Conservation (phyloP, 148 eudicot species). For the Fallopia convolvulus region DNA sequence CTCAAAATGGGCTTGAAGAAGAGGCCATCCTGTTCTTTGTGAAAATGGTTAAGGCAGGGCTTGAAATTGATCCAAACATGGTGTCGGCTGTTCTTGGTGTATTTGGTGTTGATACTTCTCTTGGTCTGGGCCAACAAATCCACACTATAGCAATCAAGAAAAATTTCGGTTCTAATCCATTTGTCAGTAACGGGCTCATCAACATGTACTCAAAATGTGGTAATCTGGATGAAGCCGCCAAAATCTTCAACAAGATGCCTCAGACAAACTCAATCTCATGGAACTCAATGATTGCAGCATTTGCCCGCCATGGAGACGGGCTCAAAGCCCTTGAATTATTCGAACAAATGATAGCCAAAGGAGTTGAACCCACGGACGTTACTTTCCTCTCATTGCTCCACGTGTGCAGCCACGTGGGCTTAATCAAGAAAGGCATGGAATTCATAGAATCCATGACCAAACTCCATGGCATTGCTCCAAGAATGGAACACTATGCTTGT, state of each 20-base stretch:
- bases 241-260: slow-evolving; percentile 46
- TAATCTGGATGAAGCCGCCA: slow-evolving; percentile 44
- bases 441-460: slow-evolving; percentile 60
- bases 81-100: slow-evolving; percentile 78
- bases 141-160: slow-evolving; percentile 59
- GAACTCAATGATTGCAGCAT: slow-evolving; percentile 86
- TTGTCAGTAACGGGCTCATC: slow-evolving; percentile 72
- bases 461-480: slow-evolving; percentile 43
- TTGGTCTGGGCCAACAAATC: slow-evolving; percentile 62
- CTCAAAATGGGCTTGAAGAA: slow-evolving; percentile 72
- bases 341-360: slow-evolving; percentile 47
- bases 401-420: slow-evolving; percentile 75
- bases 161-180: slow-evolving; percentile 36
- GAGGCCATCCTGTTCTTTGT: slow-evolving; percentile 59
- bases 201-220: slow-evolving; percentile 96
- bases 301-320: slow-evolving; percentile 88
- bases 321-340: slow-evolving; percentile 49
- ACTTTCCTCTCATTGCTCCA: slow-evolving; percentile 9
- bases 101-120: slow-evolving; percentile 58
- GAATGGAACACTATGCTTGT: slow-evolving; percentile 91
- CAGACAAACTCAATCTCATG: slow-evolving; percentile 62
- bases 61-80: slow-evolving; percentile 59
- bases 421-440: slow-evolving; percentile 71
- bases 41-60: slow-evolving; percentile 49
- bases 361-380: slow-evolving; percentile 12